Evolutionary conservation across 768 basidiomycete genomes (phyloP).

Genomic region (Candolleomyces aberdarensis): DNA sequence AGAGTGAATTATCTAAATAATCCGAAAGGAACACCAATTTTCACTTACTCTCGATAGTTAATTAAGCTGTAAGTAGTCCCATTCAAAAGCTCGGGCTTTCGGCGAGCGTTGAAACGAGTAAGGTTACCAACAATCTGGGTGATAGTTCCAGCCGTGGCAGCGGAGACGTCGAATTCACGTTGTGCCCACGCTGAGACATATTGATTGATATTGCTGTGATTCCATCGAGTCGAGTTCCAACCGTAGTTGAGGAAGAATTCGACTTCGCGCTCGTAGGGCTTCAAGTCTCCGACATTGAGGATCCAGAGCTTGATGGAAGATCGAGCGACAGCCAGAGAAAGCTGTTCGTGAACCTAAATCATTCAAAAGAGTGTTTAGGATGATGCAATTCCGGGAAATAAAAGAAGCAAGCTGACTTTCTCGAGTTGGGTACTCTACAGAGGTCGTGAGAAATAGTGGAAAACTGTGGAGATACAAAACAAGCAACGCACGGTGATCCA

Average conservation of each 20-base stretch:
- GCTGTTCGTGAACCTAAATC: slow-evolving; percentile 50
- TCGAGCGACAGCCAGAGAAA: slow-evolving; percentile 61
- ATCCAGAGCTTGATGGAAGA: slow-evolving; percentile 63
- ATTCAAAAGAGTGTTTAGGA: no score
- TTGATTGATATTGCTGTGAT: slow-evolving; percentile 45
- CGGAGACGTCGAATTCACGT: slow-evolving; percentile 56
- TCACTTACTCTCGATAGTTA: slow-evolving; percentile 64
- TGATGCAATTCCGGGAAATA: no score
- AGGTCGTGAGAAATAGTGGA: neutral
- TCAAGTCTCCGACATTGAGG: slow-evolving; percentile 73
- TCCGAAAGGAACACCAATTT: slow-evolving; percentile 2
- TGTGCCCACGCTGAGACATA: slow-evolving; percentile 60
- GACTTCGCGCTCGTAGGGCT: slow-evolving; percentile 68
- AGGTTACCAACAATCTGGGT: slow-evolving; percentile 53
- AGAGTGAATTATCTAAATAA: no score
- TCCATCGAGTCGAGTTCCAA: slow-evolving; percentile 59
- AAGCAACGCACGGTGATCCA: slow-evolving; percentile 54
- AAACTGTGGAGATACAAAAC: neutral
- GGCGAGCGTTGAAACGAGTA: slow-evolving; percentile 52
- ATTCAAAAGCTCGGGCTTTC: slow-evolving; percentile 67
- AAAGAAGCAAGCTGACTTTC: slow-evolving; percentile 28
- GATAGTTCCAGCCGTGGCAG: slow-evolving; percentile 37
- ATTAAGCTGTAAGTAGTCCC: slow-evolving; percentile 58
- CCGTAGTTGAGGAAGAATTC: slow-evolving; percentile 67
- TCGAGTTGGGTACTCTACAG: slow-evolving; percentile 49